phyloP scores from a whole-genome alignment of 2,329 filamentous ascomycete genomes.

The Aspergillus brunneoviolaceus region DNA sequence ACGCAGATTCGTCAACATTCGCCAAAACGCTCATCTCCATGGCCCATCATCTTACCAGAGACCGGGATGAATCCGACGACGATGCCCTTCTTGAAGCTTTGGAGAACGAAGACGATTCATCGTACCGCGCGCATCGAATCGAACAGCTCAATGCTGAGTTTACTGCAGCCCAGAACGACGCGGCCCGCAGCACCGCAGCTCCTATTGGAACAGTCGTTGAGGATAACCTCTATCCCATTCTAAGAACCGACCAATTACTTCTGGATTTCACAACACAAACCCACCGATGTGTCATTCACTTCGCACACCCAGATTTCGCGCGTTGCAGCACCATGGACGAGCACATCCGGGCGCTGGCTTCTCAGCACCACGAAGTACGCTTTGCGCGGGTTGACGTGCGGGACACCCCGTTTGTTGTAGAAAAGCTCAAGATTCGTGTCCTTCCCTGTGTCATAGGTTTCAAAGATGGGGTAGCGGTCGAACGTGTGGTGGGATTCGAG shows the following conservation, averaged over 20 bases:
- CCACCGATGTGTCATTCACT: slow-evolving; percentile 61
- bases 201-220: slow-evolving; percentile 22
- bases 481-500: slow-evolving; percentile 50
- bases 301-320: slow-evolving; percentile 64
- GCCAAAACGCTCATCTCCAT: slow-evolving; percentile 1
- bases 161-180: slow-evolving; percentile 44
- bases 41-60: slow-evolving; percentile 18
- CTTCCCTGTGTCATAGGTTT: slow-evolving; percentile 52
- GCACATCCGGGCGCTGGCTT: slow-evolving; percentile 51
- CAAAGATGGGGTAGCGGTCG: slow-evolving; percentile 46
- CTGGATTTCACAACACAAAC: slow-evolving; percentile 61
- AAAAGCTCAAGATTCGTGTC: slow-evolving; percentile 47
- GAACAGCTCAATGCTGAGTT: slow-evolving; percentile 61
- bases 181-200: slow-evolving; percentile 24
- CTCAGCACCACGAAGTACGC: slow-evolving; percentile 41
- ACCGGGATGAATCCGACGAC: slow-evolving; percentile 45
- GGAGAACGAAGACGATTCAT: slow-evolving; percentile 52
- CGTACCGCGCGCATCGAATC: slow-evolving; percentile 58
- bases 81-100: slow-evolving; percentile 61
- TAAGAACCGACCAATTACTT: slow-evolving; percentile 55
- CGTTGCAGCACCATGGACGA: slow-evolving; percentile 63
- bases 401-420: slow-evolving; percentile 48
- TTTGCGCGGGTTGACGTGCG: slow-evolving; percentile 49
- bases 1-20: not conserved
- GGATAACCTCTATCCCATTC: slow-evolving; percentile 36